These are phyloP conservation scores for Fremontodendron californicum DNA, from an alignment of 345 rosid genomes.

Conservation along the genomic window DNA sequence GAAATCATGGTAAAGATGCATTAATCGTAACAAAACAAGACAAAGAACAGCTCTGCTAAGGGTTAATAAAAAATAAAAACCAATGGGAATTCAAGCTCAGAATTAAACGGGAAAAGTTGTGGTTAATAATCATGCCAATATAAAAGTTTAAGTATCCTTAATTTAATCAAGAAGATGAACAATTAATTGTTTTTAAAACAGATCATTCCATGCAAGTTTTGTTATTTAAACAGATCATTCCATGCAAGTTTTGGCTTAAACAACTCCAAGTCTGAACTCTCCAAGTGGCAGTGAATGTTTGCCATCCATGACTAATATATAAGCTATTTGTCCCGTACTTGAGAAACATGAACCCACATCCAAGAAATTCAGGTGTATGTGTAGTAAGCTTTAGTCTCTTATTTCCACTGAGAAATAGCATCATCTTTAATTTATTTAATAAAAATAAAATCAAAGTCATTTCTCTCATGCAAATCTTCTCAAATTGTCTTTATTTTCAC, in stretches of 20 bases:
- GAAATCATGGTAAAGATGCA: not conserved
- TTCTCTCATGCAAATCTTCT: too few relatives aligned
- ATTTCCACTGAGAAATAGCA: too few relatives aligned
- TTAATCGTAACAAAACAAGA: not conserved
- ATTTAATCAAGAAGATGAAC: not conserved
- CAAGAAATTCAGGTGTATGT: too few relatives aligned
- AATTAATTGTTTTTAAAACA: not conserved
- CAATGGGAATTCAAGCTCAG: not conserved
- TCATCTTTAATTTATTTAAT: too few relatives aligned
- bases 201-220: not conserved
- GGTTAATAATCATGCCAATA: not conserved
- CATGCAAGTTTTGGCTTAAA: not conserved
- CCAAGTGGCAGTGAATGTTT: not conserved
- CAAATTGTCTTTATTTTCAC: too few relatives aligned
- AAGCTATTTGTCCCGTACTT: not conserved
- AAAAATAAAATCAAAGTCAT: too few relatives aligned
- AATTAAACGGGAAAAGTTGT: not conserved
- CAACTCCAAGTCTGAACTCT: not conserved
- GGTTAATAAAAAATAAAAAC: not conserved
- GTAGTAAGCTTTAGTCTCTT: too few relatives aligned
- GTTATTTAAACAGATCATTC: too few relatives aligned
- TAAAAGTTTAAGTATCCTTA: not conserved
- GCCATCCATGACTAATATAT: not conserved
- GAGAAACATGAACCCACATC: not conserved
- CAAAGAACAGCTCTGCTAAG: not conserved